Conservation (phyloP, 176 grass and related monocot species). For the Saccharum spontaneum region DNA sequence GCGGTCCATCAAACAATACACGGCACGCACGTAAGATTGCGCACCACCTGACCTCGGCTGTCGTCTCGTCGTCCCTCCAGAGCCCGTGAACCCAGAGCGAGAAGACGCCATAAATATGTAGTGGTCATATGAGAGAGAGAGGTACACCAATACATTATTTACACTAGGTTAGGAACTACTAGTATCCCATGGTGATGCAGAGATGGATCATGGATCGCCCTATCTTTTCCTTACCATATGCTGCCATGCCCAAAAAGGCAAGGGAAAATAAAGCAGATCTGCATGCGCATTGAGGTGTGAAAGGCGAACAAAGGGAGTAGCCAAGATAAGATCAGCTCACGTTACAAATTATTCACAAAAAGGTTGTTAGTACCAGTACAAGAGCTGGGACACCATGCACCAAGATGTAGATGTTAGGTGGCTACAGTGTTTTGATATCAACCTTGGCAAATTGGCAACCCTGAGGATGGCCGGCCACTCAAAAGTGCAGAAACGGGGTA, state of each 20-base stretch:
- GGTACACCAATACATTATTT: not conserved
- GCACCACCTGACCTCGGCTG: not conserved
- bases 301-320: not conserved
- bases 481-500: not conserved
- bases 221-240: not conserved
- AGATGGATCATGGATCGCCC: not conserved
- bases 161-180: no score
- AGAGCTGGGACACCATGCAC: no score
- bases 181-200: no score
- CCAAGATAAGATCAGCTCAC: not conserved
- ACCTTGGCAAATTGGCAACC: not conserved
- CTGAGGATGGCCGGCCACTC: not conserved
- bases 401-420: no score
- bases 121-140: not conserved
- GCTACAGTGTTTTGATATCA: not conserved
- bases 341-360: no score
- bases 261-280: not conserved
- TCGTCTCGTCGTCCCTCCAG: not conserved
- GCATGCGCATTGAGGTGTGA: no score
- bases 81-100: constrained; percentile 15
- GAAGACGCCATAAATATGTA: not conserved
- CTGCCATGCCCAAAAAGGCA: not conserved
- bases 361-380: no score
- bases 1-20: constrained; percentile 11
- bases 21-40: constrained; percentile 10